These are phyloP conservation scores for Kodamaea kakaduensis DNA, from an alignment of 805 yeast species.

Conservation along the genomic window DNA sequence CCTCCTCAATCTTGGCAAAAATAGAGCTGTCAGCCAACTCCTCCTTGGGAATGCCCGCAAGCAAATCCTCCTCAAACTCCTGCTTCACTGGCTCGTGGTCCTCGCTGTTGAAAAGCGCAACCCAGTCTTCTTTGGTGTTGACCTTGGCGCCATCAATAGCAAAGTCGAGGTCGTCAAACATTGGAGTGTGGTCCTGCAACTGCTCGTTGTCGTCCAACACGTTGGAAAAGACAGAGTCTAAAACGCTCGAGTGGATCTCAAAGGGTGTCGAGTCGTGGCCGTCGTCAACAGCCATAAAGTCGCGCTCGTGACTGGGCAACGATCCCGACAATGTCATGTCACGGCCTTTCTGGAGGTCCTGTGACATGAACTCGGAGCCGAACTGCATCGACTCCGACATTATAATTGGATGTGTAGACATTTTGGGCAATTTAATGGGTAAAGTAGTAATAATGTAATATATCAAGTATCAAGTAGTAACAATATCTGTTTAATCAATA, in stretches of 20 bases:
- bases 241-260: slow-evolving; percentile 48
- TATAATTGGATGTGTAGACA: slow-evolving; percentile 19
- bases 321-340: slow-evolving; percentile 3
- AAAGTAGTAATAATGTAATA: neutral
- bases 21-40: slow-evolving; percentile 11
- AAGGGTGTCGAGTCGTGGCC: slow-evolving; percentile 38
- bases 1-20: slow-evolving; percentile 7
- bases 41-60: slow-evolving; percentile 9
- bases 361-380: slow-evolving; percentile 22
- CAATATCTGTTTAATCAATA: neutral
- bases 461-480: neutral
- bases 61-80: slow-evolving; percentile 9
- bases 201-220: slow-evolving; percentile 31
- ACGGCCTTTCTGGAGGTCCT: slow-evolving; percentile 3
- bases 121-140: slow-evolving; percentile 52
- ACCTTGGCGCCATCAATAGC: slow-evolving; percentile 37
- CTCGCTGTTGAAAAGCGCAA: slow-evolving; percentile 47
- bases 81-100: slow-evolving; percentile 13
- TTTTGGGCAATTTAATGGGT: slow-evolving; percentile 16
- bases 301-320: slow-evolving; percentile 8
- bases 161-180: slow-evolving; percentile 55
- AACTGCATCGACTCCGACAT: slow-evolving; percentile 19
- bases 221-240: slow-evolving; percentile 48
- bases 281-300: slow-evolving; percentile 6
- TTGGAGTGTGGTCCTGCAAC: slow-evolving; percentile 46